Percentiles rank a stretch among this genome's conserved stretches.
Conservation (phyloP, 805 yeast genomes). For the Wickerhamiella galacta region DNA sequence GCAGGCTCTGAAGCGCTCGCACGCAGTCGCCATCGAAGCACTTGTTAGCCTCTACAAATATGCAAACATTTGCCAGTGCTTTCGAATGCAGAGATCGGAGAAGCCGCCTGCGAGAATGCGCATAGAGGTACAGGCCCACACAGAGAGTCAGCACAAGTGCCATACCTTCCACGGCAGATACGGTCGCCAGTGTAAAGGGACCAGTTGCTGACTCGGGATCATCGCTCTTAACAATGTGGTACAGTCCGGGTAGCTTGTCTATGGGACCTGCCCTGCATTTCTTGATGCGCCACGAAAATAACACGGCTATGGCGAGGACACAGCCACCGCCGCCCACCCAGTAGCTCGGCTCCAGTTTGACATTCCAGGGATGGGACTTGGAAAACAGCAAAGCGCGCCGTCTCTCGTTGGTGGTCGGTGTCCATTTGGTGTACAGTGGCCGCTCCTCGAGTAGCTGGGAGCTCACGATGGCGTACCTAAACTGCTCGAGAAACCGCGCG, state of each 20-base stretch:
- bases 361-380: constrained; percentile 9
- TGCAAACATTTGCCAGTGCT: constrained; percentile 15
- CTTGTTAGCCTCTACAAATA: constrained; percentile 14
- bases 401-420: constrained; percentile 8
- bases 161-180: neutral
- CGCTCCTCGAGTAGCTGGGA: constrained; percentile 31
- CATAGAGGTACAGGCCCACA: constrained; percentile 17
- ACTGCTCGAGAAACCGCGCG: constrained; percentile 30
- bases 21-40: constrained; percentile 17
- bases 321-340: constrained; percentile 24
- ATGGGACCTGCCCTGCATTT: constrained; percentile 1
- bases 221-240: neutral
- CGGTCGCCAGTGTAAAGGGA: neutral
- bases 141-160: constrained; percentile 17
- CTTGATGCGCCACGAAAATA: constrained; percentile 17
- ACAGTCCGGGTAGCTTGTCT: constrained; percentile 4
- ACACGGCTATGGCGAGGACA: constrained; percentile 19
- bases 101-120: constrained; percentile 20
- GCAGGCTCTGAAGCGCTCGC: constrained; percentile 16
- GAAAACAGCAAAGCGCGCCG: constrained; percentile 10
- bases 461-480: constrained; percentile 33
- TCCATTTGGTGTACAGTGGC: constrained; percentile 16
- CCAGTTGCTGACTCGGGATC: neutral
- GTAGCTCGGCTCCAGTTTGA: constrained; percentile 8
- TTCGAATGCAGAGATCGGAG: constrained; percentile 19